A percentile compares a stretch with the other conserved stretches of the same genome.
phyloP scores from a whole-genome alignment of 306 rosid species.

The Medicago arabica region DNA sequence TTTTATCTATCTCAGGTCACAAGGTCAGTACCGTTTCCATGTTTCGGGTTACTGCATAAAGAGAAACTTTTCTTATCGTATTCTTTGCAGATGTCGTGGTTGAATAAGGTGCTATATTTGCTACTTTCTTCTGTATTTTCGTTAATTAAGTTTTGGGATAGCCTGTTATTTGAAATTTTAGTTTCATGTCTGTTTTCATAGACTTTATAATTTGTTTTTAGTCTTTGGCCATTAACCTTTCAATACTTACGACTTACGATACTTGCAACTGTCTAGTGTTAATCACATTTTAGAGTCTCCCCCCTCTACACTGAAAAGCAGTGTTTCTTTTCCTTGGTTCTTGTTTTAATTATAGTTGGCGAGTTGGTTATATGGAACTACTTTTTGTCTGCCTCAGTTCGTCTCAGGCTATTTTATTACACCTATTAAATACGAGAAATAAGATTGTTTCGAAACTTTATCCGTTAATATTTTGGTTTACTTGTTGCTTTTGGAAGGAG shows the following conservation, averaged over 20 bases:
- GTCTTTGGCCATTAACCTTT: slow-evolving; percentile 6
- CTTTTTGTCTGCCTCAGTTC: no score
- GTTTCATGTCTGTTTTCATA: no score
- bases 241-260: not conserved
- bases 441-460: not conserved
- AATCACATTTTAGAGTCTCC: no score
- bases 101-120: slow-evolving; percentile 72
- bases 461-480: not conserved
- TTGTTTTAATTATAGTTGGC: no score
- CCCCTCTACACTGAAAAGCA: no score
- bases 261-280: slow-evolving; percentile 1
- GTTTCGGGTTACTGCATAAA: slow-evolving; percentile 77
- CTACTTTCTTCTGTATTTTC: slow-evolving; percentile 16
- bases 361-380: no score
- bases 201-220: not conserved
- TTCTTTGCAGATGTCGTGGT: slow-evolving; percentile 71
- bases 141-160: no score
- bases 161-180: no score
- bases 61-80: slow-evolving; percentile 84
- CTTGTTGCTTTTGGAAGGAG: not conserved
- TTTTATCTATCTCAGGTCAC: slow-evolving; percentile 65
- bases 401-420: no score
- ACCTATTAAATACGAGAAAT: no score
- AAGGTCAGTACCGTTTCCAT: slow-evolving; percentile 83
- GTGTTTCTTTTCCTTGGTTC: no score